These are phyloP conservation scores for Xylaria sp. DNA, from an alignment of 2,329 filamentous ascomycete genomes.

Conservation along the genomic window DNA sequence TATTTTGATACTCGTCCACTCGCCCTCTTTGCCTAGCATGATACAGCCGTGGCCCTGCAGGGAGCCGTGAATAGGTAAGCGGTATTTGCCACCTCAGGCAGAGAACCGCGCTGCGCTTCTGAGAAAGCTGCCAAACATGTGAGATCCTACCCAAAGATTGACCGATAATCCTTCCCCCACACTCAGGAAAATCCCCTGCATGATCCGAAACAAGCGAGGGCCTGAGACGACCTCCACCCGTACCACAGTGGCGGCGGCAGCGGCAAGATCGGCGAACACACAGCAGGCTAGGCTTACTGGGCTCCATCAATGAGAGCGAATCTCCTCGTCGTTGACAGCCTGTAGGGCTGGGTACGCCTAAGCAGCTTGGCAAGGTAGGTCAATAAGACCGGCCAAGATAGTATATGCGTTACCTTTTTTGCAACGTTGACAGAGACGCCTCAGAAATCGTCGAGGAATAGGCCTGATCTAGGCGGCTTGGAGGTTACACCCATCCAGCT, in stretches of 20 bases:
- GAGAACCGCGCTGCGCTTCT: neutral
- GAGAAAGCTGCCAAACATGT: neutral
- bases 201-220: conserved; percentile 16
- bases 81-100: neutral
- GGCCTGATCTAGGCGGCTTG: neutral
- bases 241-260: conserved; percentile 13
- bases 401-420: conserved; percentile 5
- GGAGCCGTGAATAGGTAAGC: neutral
- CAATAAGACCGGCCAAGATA: neutral
- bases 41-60: neutral
- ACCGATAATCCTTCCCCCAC: conserved; percentile 22
- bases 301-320: neutral
- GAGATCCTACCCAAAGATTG: neutral
- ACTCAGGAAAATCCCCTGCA: conserved; percentile 15
- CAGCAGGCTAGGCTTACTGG: conserved; percentile 13
- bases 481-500: neutral
- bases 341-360: conserved; percentile 16
- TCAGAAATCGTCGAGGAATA: conserved; percentile 2
- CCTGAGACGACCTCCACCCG: conserved; percentile 14
- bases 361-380: neutral
- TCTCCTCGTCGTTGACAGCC: neutral
- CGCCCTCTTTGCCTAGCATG: neutral
- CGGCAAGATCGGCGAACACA: conserved; percentile 1
- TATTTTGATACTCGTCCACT: neutral
- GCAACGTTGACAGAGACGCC: conserved; percentile 6